phyloP scores from a whole-genome alignment of 164 flowering plant species.

The Umbilicus rupestris region DNA sequence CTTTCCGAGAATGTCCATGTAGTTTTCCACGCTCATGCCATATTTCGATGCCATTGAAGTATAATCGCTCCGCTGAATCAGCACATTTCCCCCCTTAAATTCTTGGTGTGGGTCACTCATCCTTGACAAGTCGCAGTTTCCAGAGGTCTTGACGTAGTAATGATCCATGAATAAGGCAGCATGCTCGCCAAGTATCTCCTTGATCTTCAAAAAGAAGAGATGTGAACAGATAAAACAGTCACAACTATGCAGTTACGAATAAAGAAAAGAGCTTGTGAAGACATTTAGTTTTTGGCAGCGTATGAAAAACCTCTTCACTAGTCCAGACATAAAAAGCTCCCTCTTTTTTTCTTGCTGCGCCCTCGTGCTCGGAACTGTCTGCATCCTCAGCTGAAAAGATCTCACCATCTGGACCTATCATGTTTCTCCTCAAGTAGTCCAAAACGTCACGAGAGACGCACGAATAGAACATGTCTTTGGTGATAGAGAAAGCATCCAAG shows the following conservation, averaged over 20 bases:
- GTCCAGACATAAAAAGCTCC: conserved; percentile 94
- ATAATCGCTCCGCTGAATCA: conserved; percentile 54
- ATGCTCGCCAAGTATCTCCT: conserved; percentile 61
- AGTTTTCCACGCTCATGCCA: conserved; percentile 44
- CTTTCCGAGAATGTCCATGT: conserved; percentile 49
- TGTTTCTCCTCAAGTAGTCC: conserved; percentile 83
- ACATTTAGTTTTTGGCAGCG: background rate
- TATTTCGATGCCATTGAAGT: conserved; percentile 51
- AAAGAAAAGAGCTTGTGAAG: no score
- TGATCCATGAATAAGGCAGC: conserved; percentile 68
- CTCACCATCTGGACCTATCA: conserved; percentile 77
- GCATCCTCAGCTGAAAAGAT: conserved; percentile 98
- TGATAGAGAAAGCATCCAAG: conserved; percentile 62
- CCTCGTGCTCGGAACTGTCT: conserved; percentile 80
- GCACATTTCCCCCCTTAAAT: conserved; percentile 73
- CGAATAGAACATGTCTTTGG: conserved; percentile 56
- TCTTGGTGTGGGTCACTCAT: conserved; percentile 91
- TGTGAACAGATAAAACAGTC: background rate
- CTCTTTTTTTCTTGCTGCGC: conserved; percentile 64
- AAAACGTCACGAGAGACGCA: conserved; percentile 60
- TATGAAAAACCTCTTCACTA: conserved; percentile 49
- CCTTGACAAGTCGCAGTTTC: conserved; percentile 84
- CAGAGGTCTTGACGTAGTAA: conserved; percentile 65
- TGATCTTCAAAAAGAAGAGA: conserved; percentile 35
- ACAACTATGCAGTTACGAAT: background rate